Evolutionary conservation across 164 flowering plant species (phyloP).

Genomic region (Aristolochia californica): DNA sequence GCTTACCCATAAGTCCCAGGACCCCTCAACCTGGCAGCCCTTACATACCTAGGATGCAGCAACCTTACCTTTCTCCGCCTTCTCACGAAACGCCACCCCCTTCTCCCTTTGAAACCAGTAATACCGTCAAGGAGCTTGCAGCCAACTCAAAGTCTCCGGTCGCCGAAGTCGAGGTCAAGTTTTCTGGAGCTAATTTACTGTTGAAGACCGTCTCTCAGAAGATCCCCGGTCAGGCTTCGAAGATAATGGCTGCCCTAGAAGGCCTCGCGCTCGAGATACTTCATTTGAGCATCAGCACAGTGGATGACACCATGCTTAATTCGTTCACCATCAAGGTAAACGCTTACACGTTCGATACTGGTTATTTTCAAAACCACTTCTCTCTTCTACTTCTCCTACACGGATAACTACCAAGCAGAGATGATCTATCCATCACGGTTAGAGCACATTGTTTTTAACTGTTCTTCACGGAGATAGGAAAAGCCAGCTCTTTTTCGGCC

Average conservation of each 20-base stretch:
- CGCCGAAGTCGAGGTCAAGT: conserved; percentile 92
- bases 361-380: no score
- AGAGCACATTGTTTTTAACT: no score
- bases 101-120: conserved; percentile 29
- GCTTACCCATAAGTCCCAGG: conserved; percentile 75
- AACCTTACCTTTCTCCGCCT: no score
- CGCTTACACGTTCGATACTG: not conserved
- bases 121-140: conserved; percentile 38
- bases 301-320: conserved; percentile 68
- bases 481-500: no score
- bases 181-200: conserved; percentile 63
- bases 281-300: conserved; percentile 43
- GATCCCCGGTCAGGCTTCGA: conserved; percentile 66
- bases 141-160: conserved; percentile 62
- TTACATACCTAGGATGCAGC: conserved; percentile 40
- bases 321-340: conserved; percentile 94
- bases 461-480: no score
- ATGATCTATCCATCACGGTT: no score
- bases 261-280: conserved; percentile 73
- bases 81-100: conserved; percentile 22
- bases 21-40: conserved; percentile 84
- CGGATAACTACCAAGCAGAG: no score
- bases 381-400: no score
- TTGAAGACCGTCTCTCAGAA: conserved; percentile 61
- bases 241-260: conserved; percentile 63